phyloP scores from a whole-genome alignment of 78 protist genomes.

The Guillardia theta region DNA sequence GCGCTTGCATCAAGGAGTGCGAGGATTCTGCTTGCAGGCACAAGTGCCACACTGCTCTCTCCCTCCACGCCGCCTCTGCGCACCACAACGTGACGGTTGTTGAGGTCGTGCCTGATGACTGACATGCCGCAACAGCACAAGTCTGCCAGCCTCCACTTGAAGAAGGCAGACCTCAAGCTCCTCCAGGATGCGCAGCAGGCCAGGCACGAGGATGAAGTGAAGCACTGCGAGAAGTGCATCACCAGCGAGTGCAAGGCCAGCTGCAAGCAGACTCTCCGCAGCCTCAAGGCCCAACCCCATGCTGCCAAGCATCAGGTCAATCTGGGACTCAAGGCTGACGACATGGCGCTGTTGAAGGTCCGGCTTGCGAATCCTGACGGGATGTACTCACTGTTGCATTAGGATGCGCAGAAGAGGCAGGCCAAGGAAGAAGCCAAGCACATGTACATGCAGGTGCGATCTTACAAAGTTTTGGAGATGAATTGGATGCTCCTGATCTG shows the following conservation, averaged over 20 bases:
- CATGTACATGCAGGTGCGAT: background rate
- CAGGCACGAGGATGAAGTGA: background rate
- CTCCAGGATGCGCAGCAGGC: background rate
- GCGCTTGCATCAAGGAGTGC: background rate
- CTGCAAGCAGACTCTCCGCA: background rate
- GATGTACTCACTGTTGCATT: background rate
- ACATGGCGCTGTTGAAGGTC: background rate
- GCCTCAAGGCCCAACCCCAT: background rate
- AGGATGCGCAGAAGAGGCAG: constrained; percentile 1
- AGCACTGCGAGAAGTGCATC: background rate
- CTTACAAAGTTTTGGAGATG: too few relatives aligned
- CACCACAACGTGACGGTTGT: too few relatives aligned
- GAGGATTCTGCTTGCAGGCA: background rate
- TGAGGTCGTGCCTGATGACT: too few relatives aligned
- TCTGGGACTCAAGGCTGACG: background rate
- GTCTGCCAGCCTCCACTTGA: background rate
- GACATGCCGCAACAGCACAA: too few relatives aligned
- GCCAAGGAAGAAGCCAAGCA: background rate
- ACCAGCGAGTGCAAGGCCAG: background rate
- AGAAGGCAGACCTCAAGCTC: background rate
- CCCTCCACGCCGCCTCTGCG: too few relatives aligned
- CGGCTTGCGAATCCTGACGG: background rate
- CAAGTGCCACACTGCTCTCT: background rate
- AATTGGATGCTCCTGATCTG: too few relatives aligned
- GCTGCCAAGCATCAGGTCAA: background rate